phyloP scores from a whole-genome alignment of 1,139 yeast species.

The Meyerozyma carpophila region DNA sequence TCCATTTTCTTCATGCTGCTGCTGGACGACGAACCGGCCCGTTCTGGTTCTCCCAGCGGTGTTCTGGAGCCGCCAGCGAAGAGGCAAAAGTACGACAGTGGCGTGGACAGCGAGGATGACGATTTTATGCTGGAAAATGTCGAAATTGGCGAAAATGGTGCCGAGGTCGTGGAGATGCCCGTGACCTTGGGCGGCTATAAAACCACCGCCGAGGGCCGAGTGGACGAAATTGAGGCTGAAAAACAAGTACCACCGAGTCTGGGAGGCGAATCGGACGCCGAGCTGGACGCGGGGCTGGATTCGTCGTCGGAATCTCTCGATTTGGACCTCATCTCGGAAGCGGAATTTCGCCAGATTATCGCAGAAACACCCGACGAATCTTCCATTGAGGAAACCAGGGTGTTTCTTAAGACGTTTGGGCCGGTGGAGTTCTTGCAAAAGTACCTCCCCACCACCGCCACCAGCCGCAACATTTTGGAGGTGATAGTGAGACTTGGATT shows the following conservation, averaged over 20 bases:
- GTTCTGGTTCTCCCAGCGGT: background rate
- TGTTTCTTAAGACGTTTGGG: conserved; percentile 58
- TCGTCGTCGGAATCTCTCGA: background rate
- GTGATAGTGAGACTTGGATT: conserved; percentile 51
- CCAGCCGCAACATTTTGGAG: conserved; percentile 45
- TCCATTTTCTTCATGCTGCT: background rate
- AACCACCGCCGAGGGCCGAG: background rate
- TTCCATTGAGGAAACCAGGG: conserved; percentile 41
- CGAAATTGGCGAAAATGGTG: background rate
- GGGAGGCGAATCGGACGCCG: background rate
- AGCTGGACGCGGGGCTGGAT: background rate
- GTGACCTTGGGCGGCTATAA: background rate
- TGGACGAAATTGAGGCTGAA: background rate
- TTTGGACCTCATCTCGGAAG: background rate
- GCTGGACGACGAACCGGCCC: background rate
- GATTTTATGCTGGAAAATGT: background rate
- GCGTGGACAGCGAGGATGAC: background rate
- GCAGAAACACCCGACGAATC: conserved; percentile 3
- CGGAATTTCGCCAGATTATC: background rate
- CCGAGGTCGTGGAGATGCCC: background rate
- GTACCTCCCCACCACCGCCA: conserved; percentile 56
- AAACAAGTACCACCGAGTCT: background rate
- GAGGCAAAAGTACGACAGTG: background rate
- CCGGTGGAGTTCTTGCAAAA: conserved; percentile 50
- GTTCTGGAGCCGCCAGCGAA: background rate